phyloP scores from a whole-genome alignment of 2,329 filamentous ascomycete species.

The Fusarium sulawesiense region DNA sequence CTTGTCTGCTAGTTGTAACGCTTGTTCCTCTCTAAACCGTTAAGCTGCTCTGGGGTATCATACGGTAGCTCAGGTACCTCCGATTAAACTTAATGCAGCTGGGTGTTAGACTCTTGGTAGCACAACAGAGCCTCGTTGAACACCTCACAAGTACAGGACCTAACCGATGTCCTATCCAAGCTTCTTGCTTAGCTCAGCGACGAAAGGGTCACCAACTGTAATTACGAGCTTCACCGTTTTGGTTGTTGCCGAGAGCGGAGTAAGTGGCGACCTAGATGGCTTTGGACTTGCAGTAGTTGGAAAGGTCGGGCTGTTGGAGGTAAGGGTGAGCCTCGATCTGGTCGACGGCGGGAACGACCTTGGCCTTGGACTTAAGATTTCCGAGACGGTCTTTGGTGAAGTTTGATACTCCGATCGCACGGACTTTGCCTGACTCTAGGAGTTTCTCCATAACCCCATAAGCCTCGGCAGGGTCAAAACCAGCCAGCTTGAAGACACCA shows the following conservation, averaged over 20 bases:
- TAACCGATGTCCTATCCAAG: constrained; percentile 61
- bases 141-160: constrained; percentile 63
- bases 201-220: constrained; percentile 60
- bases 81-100: constrained; percentile 62
- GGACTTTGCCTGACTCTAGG: constrained; percentile 53
- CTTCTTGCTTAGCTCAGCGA: constrained; percentile 62
- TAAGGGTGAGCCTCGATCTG: constrained; percentile 14
- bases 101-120: constrained; percentile 65
- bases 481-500: constrained; percentile 74
- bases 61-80: constrained; percentile 33
- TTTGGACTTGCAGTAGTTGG: constrained; percentile 2
- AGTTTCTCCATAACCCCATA: constrained; percentile 56
- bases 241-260: constrained; percentile 57
- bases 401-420: constrained; percentile 65
- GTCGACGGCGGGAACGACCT: constrained; percentile 1
- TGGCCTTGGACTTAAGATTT: constrained; percentile 3
- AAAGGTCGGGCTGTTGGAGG: constrained; percentile 4
- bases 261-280: constrained; percentile 1
- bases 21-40: constrained; percentile 18
- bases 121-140: constrained; percentile 64
- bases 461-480: constrained; percentile 56
- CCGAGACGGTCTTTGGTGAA: constrained; percentile 47
- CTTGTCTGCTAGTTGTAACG: constrained; percentile 26
- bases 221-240: constrained; percentile 53
- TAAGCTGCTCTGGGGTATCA: constrained; percentile 7